Conservation (phyloP, 768 basidiomycete genomes). For the Mycena rosella region DNA sequence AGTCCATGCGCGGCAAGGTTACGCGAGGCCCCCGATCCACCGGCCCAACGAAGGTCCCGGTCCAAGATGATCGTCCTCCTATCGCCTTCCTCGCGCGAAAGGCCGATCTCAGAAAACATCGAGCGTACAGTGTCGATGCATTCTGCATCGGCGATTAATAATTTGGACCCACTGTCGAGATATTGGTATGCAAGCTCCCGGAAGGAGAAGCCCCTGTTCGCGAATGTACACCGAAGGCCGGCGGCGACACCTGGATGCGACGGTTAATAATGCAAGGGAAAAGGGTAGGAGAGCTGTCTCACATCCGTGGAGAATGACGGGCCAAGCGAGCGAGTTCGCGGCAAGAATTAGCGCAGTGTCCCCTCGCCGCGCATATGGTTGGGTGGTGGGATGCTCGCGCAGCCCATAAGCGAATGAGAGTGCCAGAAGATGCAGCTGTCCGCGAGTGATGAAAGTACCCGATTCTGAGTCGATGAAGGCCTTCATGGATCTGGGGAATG, state of each 20-base stretch:
- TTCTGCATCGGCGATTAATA: conserved; percentile 74
- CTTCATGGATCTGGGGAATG: background rate
- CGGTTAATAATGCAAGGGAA: too few species aligned
- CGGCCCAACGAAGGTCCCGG: conserved; percentile 61
- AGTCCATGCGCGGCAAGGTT: conserved; percentile 45
- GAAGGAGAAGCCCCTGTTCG: conserved; percentile 79
- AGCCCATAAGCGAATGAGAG: conserved; percentile 73
- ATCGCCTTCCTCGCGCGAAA: conserved; percentile 60
- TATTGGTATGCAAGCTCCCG: conserved; percentile 81
- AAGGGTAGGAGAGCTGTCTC: conserved; percentile 32
- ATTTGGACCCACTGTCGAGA: conserved; percentile 69
- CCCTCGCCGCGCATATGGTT: conserved; percentile 54
- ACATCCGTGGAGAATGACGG: conserved; percentile 59
- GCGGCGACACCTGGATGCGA: conserved; percentile 62
- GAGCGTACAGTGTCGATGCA: conserved; percentile 65
- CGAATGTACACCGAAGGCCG: conserved; percentile 76
- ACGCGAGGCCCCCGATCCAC: conserved; percentile 46
- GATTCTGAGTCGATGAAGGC: conserved; percentile 74
- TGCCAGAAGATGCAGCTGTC: conserved; percentile 64
- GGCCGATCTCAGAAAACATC: conserved; percentile 66
- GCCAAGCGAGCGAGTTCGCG: conserved; percentile 72
- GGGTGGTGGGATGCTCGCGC: conserved; percentile 52
- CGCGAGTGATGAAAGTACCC: conserved; percentile 67
- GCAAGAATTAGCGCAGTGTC: conserved; percentile 76
- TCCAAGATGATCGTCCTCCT: conserved; percentile 69